These are phyloP conservation scores for Ceratobasidium sp. DNA, from an alignment of 1,284 basidiomycete genomes.

Conservation along the genomic window DNA sequence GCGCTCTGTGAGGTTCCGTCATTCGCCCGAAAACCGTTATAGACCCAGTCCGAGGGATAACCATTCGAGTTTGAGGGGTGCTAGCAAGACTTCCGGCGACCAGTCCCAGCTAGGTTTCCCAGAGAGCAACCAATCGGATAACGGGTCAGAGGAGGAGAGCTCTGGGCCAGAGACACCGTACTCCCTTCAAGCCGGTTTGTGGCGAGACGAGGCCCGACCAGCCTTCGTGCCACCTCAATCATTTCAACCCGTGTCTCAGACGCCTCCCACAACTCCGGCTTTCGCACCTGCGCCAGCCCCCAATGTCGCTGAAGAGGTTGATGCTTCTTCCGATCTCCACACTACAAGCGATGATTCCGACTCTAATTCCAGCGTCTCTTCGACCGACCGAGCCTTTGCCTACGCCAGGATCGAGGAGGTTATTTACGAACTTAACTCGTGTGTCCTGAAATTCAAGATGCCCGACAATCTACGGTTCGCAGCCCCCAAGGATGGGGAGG, in stretches of 20 bases:
- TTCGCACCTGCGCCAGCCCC: not conserved
- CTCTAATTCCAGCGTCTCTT: not conserved
- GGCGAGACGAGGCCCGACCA: not conserved
- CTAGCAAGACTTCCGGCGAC: too few species aligned
- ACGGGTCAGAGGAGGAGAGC: not conserved
- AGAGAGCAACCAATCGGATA: not conserved
- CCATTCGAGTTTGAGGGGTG: not conserved
- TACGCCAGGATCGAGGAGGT: not conserved
- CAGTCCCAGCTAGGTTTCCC: not conserved
- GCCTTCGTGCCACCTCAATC: not conserved
- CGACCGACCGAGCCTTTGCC: not conserved
- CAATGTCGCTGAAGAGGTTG: not conserved
- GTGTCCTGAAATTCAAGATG: constrained; percentile 20
- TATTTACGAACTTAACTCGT: constrained; percentile 15
- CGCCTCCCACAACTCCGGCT: not conserved
- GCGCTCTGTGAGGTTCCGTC: not conserved
- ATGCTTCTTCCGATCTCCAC: not conserved
- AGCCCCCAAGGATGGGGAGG: not conserved
- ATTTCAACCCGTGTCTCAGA: not conserved
- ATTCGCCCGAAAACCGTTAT: not conserved
- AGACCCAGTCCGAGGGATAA: too few species aligned
- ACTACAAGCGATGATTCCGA: not conserved
- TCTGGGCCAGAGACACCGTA: constrained; percentile 19
- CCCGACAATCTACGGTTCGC: constrained; percentile 17
- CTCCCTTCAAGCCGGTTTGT: not conserved